Base-by-base conservation (phyloP, 805 yeast species). In the Monosporozyma yasuniensis region DNA sequence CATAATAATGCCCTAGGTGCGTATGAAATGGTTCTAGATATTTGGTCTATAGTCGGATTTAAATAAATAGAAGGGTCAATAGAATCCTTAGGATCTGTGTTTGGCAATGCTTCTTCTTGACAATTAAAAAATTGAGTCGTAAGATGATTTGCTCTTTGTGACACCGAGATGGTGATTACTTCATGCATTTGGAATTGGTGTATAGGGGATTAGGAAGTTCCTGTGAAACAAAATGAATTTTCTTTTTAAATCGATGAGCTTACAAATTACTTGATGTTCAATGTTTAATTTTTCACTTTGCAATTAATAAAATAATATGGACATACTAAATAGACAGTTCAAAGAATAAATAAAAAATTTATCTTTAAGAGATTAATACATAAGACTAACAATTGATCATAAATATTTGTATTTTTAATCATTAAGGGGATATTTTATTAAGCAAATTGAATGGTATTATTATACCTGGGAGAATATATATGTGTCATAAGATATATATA, bases 1-100 rank as follows among this genome's bases (percentile, higher is more conserved):
- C 90, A 87, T n/a, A 88, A 58, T 34, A 88, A 58, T 0, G 86
- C 79, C 49, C 98, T 69, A 1, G 99, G 98, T n/a, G 83, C 73
- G 61, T 80, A 87, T n/a, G 80, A 77, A 0, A 77, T 75, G 0
- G 78, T 66, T 47, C 75, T 74, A 8, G 72, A 65, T 42, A 71
- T 53, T 2, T 54, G 50, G 34, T 70, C 67, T 1, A 68, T 56
- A 1, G 73, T 73, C 4, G 76, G 68, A 38, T 72, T 67, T 54
- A 81, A 72, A 52, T 74, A 73, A 3, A 81, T 71, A 16, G 67
- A 48, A 2, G 83, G 76, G 52, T 75, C 77, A 50, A 65, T 61
- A 7, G 46, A 44, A 22, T 32, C 28, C 42, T 21, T 21, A 4
- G 39, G 28, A 55, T 52, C 41, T 53, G 52, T 8, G 63, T 58